These are phyloP conservation scores for Spinacia oleracea DNA, from an alignment of 179 eudicot genomes.

Conservation along the genomic window DNA sequence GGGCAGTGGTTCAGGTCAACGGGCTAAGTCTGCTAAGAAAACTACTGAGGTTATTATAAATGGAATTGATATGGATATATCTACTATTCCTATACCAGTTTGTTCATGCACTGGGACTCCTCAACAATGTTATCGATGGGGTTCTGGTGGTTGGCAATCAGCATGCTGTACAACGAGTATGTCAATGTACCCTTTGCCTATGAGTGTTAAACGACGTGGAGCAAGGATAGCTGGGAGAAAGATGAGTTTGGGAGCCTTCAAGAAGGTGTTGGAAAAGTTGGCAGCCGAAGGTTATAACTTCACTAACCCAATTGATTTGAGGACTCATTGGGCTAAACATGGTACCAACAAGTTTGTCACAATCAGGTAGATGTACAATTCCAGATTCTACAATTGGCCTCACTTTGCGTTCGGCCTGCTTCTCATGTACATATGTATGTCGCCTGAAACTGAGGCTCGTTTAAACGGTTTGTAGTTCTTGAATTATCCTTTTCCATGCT, in stretches of 20 bases:
- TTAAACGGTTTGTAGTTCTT: slow-evolving; percentile 44
- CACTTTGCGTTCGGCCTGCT: slow-evolving; percentile 42
- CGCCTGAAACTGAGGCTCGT: slow-evolving; percentile 38
- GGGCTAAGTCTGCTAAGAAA: slow-evolving; percentile 64
- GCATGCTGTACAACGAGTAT: slow-evolving; percentile 82
- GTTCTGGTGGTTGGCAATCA: slow-evolving; percentile 88
- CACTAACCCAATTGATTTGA: slow-evolving; percentile 70
- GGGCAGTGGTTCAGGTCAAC: slow-evolving; percentile 47
- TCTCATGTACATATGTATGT: slow-evolving; percentile 61
- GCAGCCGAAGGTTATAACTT: slow-evolving; percentile 73
- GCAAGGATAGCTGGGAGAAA: slow-evolving; percentile 86
- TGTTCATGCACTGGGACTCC: slow-evolving; percentile 80
- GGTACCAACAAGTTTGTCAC: slow-evolving; percentile 94
- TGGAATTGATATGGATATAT: slow-evolving; percentile 77
- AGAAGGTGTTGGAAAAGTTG: slow-evolving; percentile 84
- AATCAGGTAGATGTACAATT: slow-evolving; percentile 56
- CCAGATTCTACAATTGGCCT: slow-evolving; percentile 32
- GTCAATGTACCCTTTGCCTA: slow-evolving; percentile 83
- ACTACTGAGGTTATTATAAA: slow-evolving; percentile 63
- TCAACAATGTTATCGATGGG: slow-evolving; percentile 89
- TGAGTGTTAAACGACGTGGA: slow-evolving; percentile 82
- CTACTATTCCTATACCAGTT: slow-evolving; percentile 76
- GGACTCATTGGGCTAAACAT: slow-evolving; percentile 84
- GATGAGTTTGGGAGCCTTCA: slow-evolving; percentile 88
- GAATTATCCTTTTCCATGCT: slow-evolving; percentile 34